Base-by-base conservation (phyloP, 1,139 yeast genomes). In the Debaryomyces nepalensis region DNA sequence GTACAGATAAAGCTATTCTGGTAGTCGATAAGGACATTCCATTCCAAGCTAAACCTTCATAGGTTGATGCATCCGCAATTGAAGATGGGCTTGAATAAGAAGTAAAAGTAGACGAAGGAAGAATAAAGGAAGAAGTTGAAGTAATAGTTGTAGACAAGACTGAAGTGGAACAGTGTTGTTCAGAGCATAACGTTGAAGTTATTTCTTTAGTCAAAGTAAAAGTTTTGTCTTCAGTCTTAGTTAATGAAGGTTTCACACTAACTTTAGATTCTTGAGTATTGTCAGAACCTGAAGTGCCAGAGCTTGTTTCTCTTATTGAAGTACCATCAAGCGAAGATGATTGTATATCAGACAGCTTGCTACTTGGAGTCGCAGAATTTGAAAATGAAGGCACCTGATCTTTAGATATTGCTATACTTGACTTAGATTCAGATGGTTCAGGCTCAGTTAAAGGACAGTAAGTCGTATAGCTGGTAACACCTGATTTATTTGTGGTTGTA, bases 391-490 rank as follows among this genome's bases (percentile, higher is more conserved):
- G n/a, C n/a, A n/a, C n/a, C n/a, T n/a, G n/a, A n/a, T n/a, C n/a
- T n/a, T n/a, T n/a, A n/a, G n/a, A n/a, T n/a, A n/a, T n/a, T n/a
- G n/a, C n/a, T n/a, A n/a, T 16, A 21, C 15, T 21, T 22, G 35
- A 12, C n/a, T 4, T 22, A 6, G 32, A 24, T 20, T 29, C 30
- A 20, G 37, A 32, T 22, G 54, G 42, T 15, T 41, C 45, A 11
- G 55, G 36, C 3, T 23, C 47, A 14, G 47, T 19, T 12, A 39
- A 31, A 2, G 48, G 50, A 35, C 64, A 62, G 52, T 54, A 62
- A 15, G 70, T 62, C 32, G 66, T 60, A 50, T 57, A 59, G 19
- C 55, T 42, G 11, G 66, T 56, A 30, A 42, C 44, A 7, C 33
- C 40, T 20, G 49, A 47, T 7, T 43, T 41, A 6, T 37, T 30